Base-by-base conservation (phyloP, 805 yeast species). In the Schwanniomyces yamadae region DNA sequence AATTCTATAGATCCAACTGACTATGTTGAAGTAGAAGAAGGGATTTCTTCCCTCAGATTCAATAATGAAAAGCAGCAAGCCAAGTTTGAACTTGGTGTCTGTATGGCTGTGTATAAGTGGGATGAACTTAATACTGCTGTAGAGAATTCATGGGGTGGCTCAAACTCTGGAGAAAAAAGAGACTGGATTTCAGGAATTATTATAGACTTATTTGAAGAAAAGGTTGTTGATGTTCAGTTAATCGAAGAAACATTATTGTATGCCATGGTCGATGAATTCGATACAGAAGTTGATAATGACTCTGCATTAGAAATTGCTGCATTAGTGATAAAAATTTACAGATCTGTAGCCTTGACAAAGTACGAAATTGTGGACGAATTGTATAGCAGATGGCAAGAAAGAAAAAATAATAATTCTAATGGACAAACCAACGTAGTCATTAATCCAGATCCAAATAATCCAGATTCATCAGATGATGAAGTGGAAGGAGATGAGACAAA, bases 251-350 rank as follows among this genome's bases (percentile, higher is more conserved):
- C 95, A 12, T 66, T 93, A 41, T 66, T 84, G 34, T 84, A 84
- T 54, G 93, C 95, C 17, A 87, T 93, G 96, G 80, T 81, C 41
- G 99, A 91, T 62, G 99, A 93, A 59, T 93, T 91, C 53, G 97
- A 88, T 40, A 84, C 83, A 6, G 74, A 79, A 28, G 78, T 93
- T 28, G 97, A 93, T 51, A 95, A 91, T 55, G 95, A 87, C 48
- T 80, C 95, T 7, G 91, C 95, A 0, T 69, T 82, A 36, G 76
- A 77, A 6, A 76, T 87, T 21, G 95, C 91, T 4, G 78, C 73
- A 31, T 71, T 73, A 39, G 73, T 93, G 14, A 58, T 89, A 37
- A 72, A 75, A 35, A 54, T 80, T 13, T 91, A 87, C 63, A 75
- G 74, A 44, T 80, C 85, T 36, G 84, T 89, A 45, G 58, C 63